These are phyloP conservation scores for Immersiporthe knoxdaviesiana DNA, from an alignment of 2,329 filamentous ascomycete genomes.

Conservation along the genomic window DNA sequence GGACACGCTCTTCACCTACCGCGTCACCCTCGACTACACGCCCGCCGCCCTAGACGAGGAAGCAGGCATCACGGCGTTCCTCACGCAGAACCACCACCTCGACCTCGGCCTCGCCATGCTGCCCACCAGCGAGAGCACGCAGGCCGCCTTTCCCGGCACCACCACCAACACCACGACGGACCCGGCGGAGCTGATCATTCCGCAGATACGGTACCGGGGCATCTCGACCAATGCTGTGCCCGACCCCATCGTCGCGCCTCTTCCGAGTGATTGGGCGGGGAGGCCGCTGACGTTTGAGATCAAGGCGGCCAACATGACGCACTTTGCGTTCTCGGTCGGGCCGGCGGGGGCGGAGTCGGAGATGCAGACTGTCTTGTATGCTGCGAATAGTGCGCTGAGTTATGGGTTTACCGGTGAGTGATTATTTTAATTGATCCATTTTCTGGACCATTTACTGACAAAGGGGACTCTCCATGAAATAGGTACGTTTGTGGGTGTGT, in stretches of 20 bases:
- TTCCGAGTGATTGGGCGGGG: constrained; percentile 45
- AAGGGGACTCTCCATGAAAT: neutral
- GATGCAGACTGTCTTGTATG: constrained; percentile 39
- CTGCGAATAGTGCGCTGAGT: constrained; percentile 42
- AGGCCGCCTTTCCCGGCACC: constrained; percentile 30
- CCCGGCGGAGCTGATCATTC: constrained; percentile 36
- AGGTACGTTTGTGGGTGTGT: constrained; percentile 55
- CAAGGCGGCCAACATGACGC: constrained; percentile 48
- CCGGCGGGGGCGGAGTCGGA: constrained; percentile 38
- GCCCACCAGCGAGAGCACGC: constrained; percentile 36
- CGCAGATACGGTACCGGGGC: constrained; percentile 50
- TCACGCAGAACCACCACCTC: constrained; percentile 57
- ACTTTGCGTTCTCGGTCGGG: constrained; percentile 47
- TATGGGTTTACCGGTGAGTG: constrained; percentile 46
- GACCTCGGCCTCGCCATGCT: constrained; percentile 49
- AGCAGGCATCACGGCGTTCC: constrained; percentile 55
- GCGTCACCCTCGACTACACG: constrained; percentile 49
- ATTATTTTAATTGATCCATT: neutral
- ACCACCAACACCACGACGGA: constrained; percentile 12
- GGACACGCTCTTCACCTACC: constrained; percentile 57
- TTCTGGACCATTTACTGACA: neutral
- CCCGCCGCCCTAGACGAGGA: constrained; percentile 48
- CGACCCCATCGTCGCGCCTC: constrained; percentile 39
- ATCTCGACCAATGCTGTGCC: constrained; percentile 47
- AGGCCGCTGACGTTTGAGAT: constrained; percentile 45